Conservation (phyloP, 768 basidiomycete genomes). For the Crucibulum laeve region DNA sequence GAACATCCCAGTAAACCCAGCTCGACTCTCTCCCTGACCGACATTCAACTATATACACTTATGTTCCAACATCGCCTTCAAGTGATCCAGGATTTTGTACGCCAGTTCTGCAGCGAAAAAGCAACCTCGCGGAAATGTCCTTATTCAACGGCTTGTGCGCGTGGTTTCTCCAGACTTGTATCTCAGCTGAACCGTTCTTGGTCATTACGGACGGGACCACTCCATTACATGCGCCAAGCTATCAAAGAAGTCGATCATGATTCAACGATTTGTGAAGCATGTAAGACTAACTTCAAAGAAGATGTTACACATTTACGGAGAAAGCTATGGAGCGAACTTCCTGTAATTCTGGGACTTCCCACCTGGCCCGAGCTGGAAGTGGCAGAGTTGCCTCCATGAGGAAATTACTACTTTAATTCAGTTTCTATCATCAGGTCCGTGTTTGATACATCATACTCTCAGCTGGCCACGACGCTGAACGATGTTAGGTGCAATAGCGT, state of each 20-base stretch:
- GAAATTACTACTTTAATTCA: neutral
- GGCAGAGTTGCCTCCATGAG: constrained; percentile 10
- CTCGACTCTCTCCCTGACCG: constrained; percentile 32
- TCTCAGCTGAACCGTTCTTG: constrained; percentile 43
- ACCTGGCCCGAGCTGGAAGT: constrained; percentile 35
- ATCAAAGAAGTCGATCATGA: constrained; percentile 32
- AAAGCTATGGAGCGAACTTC: constrained; percentile 45
- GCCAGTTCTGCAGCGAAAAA: constrained; percentile 32
- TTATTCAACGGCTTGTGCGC: constrained; percentile 25
- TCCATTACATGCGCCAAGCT: constrained; percentile 51
- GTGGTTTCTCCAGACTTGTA: constrained; percentile 37
- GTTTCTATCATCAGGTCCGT: neutral
- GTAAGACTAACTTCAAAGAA: constrained; percentile 35
- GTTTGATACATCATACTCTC: no score
- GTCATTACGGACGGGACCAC: constrained; percentile 44
- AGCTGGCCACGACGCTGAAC: no score
- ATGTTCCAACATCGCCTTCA: constrained; percentile 55
- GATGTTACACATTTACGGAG: constrained; percentile 34
- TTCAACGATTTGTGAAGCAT: constrained; percentile 34
- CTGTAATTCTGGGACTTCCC: constrained; percentile 38
- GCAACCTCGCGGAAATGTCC: constrained; percentile 22
- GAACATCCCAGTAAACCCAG: constrained; percentile 48
- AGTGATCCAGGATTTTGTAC: constrained; percentile 43
- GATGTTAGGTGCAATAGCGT: no score
- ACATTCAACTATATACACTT: constrained; percentile 47